Evolutionary conservation across 2,329 filamentous ascomycete species (phyloP).

Genomic region (Neonectria hederae): DNA sequence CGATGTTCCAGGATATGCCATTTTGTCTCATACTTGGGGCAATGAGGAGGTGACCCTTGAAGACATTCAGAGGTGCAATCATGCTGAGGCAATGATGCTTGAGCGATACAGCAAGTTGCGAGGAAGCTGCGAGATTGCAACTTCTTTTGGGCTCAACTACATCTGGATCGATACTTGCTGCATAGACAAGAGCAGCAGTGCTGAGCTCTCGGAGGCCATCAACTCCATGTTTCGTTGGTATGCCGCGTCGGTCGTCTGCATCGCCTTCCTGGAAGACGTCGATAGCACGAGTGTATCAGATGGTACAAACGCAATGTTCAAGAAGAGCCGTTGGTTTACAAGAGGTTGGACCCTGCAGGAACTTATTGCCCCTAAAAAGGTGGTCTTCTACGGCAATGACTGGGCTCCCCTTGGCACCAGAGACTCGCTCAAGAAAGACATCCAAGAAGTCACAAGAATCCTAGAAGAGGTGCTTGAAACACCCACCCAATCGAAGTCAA

Average conservation of each 20-base stretch:
- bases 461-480: conserved; percentile 30
- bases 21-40: conserved; percentile 43
- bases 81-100: not conserved
- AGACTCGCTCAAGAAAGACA: conserved; percentile 30
- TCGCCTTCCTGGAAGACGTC: conserved; percentile 41
- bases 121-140: conserved; percentile 33
- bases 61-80: conserved; percentile 20
- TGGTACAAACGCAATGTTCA: conserved; percentile 8
- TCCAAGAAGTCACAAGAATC: conserved; percentile 33
- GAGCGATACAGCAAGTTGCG: conserved; percentile 34
- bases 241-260: conserved; percentile 38
- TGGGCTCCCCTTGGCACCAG: conserved; percentile 35
- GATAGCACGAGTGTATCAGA: not conserved
- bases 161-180: conserved; percentile 48
- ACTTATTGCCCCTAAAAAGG: conserved; percentile 40
- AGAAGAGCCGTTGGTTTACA: conserved; percentile 39
- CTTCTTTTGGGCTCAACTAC: conserved; percentile 31
- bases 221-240: conserved; percentile 50
- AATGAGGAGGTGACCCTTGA: conserved; percentile 36
- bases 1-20: conserved; percentile 37
- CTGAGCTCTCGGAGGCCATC: conserved; percentile 46
- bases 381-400: conserved; percentile 38
- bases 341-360: conserved; percentile 46
- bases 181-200: conserved; percentile 46
- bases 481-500: conserved; percentile 21